Percentiles rank a stretch among this genome's conserved stretches.
These are phyloP conservation scores for Crotalaria pallida DNA, from an alignment of 306 rosid species.

Conservation along the genomic window DNA sequence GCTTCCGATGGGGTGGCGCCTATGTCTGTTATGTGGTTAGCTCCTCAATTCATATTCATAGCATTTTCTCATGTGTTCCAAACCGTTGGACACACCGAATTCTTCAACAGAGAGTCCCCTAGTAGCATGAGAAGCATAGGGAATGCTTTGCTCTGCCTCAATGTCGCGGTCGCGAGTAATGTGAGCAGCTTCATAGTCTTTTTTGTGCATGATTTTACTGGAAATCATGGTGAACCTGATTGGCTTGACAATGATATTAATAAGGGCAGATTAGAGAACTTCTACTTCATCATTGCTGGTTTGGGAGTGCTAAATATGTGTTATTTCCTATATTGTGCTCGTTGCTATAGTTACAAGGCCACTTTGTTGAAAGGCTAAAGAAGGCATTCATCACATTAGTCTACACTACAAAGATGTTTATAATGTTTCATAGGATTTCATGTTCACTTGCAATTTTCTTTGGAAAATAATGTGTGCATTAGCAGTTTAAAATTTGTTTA, in stretches of 20 bases:
- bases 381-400: too few relatives aligned
- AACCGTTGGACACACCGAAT: slow-evolving; percentile 39
- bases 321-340: slow-evolving; percentile 27
- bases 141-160: slow-evolving; percentile 29
- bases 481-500: too few relatives aligned
- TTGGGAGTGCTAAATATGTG: slow-evolving; percentile 21
- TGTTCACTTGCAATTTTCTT: too few relatives aligned
- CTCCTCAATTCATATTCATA: slow-evolving; percentile 36
- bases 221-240: slow-evolving; percentile 26
- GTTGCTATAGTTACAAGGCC: slow-evolving; percentile 25
- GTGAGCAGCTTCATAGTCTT: slow-evolving; percentile 24
- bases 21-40: slow-evolving; percentile 47
- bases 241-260: slow-evolving; percentile 49
- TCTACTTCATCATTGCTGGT: slow-evolving; percentile 33
- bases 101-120: slow-evolving; percentile 50
- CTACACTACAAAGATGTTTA: too few relatives aligned
- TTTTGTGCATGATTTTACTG: slow-evolving; percentile 25
- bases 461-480: too few relatives aligned
- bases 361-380: neutral
- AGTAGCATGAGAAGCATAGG: slow-evolving; percentile 40
- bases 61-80: slow-evolving; percentile 29
- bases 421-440: too few relatives aligned
- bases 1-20: slow-evolving; percentile 13
- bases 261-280: slow-evolving; percentile 40
- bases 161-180: slow-evolving; percentile 27